A percentile compares a stretch with the other conserved stretches of the same genome.
phyloP scores from a whole-genome alignment of 1,284 basidiomycete genomes.

The Ceratobasidium sp. region DNA sequence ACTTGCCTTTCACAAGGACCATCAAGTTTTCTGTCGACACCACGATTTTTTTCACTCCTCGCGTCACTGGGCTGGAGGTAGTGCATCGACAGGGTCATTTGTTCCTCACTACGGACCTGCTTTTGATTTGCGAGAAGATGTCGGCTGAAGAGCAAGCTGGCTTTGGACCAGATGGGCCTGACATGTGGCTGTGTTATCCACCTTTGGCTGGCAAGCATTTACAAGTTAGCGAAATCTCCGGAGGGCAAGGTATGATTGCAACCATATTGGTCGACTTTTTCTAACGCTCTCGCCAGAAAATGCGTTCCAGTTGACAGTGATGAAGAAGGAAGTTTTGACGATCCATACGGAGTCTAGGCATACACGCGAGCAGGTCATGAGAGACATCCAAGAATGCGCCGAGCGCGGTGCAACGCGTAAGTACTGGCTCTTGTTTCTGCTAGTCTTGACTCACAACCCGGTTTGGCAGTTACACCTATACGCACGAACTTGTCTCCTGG shows the following conservation, averaged over 20 bases:
- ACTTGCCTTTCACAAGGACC: constrained; percentile 83
- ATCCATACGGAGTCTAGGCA: constrained; percentile 75
- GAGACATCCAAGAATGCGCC: constrained; percentile 87
- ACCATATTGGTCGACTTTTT: constrained; percentile 44
- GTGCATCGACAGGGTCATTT: constrained; percentile 84
- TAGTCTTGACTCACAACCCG: constrained; percentile 51
- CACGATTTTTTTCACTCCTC: constrained; percentile 82
- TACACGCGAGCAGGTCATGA: constrained; percentile 75
- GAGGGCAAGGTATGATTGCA: constrained; percentile 54
- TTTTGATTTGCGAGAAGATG: constrained; percentile 90
- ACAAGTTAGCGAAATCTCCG: constrained; percentile 73
- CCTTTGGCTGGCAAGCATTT: constrained; percentile 96
- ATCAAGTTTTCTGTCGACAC: constrained; percentile 83
- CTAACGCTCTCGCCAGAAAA: constrained; percentile 64
- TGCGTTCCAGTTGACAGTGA: constrained; percentile 82
- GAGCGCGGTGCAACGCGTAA: constrained; percentile 81
- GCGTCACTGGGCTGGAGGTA: constrained; percentile 78
- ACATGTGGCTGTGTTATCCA: constrained; percentile 96
- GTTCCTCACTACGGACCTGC: constrained; percentile 92
- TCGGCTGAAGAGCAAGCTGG: constrained; percentile 67
- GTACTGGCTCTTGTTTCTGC: constrained; percentile 53
- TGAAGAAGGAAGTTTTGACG: constrained; percentile 88
- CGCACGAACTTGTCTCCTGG: constrained; percentile 27
- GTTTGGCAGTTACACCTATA: constrained; percentile 48
- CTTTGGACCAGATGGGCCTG: constrained; percentile 66